These are phyloP conservation scores for Mediolabrus comicus DNA, from an alignment of 108 stramenopile species.

Conservation along the genomic window DNA sequence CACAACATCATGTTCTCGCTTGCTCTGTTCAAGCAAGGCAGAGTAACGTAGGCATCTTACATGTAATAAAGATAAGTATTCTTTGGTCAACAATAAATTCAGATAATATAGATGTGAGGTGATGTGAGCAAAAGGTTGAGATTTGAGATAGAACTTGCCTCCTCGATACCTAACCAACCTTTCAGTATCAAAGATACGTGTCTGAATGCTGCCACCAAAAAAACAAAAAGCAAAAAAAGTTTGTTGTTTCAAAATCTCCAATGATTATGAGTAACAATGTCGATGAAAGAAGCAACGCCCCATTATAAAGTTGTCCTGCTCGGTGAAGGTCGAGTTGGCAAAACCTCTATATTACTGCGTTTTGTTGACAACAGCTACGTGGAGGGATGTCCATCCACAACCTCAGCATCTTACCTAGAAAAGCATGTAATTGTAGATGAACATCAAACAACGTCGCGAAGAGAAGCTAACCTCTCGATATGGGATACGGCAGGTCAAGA, in stretches of 20 bases:
- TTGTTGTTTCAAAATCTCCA: too few relatives aligned
- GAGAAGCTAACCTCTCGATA: constrained; percentile 54
- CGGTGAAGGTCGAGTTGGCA: constrained; percentile 54
- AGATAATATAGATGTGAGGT: too few relatives aligned
- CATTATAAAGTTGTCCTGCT: constrained; percentile 30
- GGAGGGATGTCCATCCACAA: constrained; percentile 49
- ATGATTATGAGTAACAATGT: neutral
- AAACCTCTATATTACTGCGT: constrained; percentile 65
- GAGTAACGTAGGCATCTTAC: too few relatives aligned
- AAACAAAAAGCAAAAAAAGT: neutral
- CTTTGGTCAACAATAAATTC: too few relatives aligned
- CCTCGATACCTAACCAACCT: too few relatives aligned
- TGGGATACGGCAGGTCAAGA: constrained; percentile 99
- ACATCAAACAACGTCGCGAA: neutral
- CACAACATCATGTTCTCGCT: too few relatives aligned
- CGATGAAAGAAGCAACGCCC: neutral
- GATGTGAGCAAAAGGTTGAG: too few relatives aligned
- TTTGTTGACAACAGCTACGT: constrained; percentile 46
- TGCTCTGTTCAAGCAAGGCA: too few relatives aligned
- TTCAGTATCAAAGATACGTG: too few relatives aligned
- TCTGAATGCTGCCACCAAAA: too few relatives aligned
- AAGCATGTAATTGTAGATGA: constrained; percentile 31
- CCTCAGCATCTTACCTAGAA: constrained; percentile 59
- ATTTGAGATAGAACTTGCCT: too few relatives aligned
- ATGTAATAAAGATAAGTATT: too few relatives aligned